These are phyloP conservation scores for Coffea eugenioides DNA, from an alignment of 257 asterid species.

Conservation along the genomic window DNA sequence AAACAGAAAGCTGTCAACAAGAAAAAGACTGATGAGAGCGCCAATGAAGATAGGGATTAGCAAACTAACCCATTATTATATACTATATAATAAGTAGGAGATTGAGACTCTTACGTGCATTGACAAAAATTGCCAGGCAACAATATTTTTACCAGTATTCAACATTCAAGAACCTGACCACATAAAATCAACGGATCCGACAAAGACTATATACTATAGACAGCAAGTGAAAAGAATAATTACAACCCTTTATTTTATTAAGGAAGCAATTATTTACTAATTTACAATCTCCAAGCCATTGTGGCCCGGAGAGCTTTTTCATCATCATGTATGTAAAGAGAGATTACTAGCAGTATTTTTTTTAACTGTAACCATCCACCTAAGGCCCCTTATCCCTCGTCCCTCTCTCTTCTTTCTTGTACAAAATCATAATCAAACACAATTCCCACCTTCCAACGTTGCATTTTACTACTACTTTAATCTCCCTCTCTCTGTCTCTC, in stretches of 20 bases:
- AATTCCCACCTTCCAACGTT: not conserved
- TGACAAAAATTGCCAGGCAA: not conserved
- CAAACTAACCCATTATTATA: not conserved
- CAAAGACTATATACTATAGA: constrained; percentile 16
- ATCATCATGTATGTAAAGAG: constrained; percentile 4
- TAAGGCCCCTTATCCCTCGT: too few relatives aligned
- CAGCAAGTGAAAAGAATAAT: constrained; percentile 12
- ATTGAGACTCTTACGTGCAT: not conserved
- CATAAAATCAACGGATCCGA: constrained; percentile 17
- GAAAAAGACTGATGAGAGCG: not conserved
- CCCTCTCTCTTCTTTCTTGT: not conserved
- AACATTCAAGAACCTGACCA: not conserved
- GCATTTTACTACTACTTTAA: not conserved
- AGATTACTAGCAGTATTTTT: not conserved
- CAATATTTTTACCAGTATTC: not conserved
- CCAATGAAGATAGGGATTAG: not conserved
- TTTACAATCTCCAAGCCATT: constrained; percentile 21
- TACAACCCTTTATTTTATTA: constrained; percentile 19
- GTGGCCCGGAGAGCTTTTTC: not conserved
- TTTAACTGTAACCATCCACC: not conserved
- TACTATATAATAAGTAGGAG: not conserved
- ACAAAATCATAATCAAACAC: not conserved
- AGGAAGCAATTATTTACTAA: constrained; percentile 18
- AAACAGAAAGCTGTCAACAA: not conserved
- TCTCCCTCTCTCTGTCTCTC: not conserved